phyloP scores from a whole-genome alignment of 2,329 filamentous ascomycete genomes.

The Ophiosphaerella korrae region DNA sequence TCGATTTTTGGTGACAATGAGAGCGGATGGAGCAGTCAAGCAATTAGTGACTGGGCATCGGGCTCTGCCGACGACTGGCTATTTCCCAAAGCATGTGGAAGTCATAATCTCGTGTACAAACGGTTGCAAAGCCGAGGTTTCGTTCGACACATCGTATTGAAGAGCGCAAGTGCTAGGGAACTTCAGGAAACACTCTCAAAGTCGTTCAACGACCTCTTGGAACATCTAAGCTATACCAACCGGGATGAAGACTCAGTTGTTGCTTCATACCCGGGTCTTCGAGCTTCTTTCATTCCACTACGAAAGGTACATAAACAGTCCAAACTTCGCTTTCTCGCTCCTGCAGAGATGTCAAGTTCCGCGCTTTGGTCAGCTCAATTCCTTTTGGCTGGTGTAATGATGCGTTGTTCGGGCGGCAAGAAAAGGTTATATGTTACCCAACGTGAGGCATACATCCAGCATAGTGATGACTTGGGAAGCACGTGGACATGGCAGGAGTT shows the following conservation, averaged over 20 bases:
- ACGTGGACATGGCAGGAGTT: constrained; percentile 75
- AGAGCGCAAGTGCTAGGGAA: constrained; percentile 68
- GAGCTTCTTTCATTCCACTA: constrained; percentile 74
- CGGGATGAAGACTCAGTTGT: constrained; percentile 34
- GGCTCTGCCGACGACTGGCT: constrained; percentile 62
- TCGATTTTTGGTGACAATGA: constrained; percentile 40
- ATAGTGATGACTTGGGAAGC: constrained; percentile 54
- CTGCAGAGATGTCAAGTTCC: constrained; percentile 74
- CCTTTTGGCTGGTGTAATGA: constrained; percentile 71
- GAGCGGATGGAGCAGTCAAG: constrained; percentile 56
- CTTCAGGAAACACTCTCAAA: constrained; percentile 67
- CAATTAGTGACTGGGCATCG: constrained; percentile 56
- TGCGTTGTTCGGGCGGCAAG: constrained; percentile 66
- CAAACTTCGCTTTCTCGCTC: constrained; percentile 71
- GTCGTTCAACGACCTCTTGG: constrained; percentile 64
- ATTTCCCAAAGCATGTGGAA: constrained; percentile 69
- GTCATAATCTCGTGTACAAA: constrained; percentile 67
- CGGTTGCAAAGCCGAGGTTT: constrained; percentile 77
- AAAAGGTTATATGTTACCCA: constrained; percentile 78
- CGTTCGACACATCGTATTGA: constrained; percentile 67
- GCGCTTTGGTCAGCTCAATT: constrained; percentile 74
- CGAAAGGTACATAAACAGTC: constrained; percentile 77
- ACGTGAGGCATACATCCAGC: constrained; percentile 74
- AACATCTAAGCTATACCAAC: constrained; percentile 35
- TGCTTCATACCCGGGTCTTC: constrained; percentile 60